Percentiles rank a stretch among this genome's conserved stretches.
phyloP scores from a whole-genome alignment of 1,284 basidiomycete genomes.

The Tremellales sp. region DNA sequence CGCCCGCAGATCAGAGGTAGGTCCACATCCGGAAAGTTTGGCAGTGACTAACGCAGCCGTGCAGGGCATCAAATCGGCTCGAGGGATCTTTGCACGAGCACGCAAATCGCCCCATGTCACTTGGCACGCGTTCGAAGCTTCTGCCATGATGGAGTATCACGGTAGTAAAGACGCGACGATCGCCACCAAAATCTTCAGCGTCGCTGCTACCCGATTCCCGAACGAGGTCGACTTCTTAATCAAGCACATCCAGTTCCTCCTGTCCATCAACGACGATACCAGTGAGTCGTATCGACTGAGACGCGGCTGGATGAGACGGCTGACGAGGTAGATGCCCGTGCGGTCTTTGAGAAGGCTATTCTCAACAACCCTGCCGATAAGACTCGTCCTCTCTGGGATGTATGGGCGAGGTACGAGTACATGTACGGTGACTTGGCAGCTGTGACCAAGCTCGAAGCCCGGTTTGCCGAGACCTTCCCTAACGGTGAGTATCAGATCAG shows the following conservation, averaged over 20 bases:
- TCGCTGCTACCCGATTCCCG: slow-evolving; percentile 80
- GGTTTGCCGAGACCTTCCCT: slow-evolving; percentile 82
- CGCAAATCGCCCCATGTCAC: slow-evolving; percentile 77
- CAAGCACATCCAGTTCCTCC: slow-evolving; percentile 86
- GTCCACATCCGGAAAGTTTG: slow-evolving; percentile 20
- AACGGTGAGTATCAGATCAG: slow-evolving; percentile 55
- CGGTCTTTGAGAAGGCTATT: slow-evolving; percentile 81
- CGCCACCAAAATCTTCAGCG: slow-evolving; percentile 88
- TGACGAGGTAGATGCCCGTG: slow-evolving; percentile 71
- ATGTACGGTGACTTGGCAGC: slow-evolving; percentile 89
- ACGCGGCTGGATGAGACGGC: background rate
- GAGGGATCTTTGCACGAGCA: slow-evolving; percentile 77
- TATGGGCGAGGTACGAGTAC: slow-evolving; percentile 94
- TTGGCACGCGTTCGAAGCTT: slow-evolving; percentile 92
- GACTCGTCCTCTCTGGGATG: slow-evolving; percentile 85
- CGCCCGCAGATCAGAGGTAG: slow-evolving; percentile 68
- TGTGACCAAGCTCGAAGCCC: slow-evolving; percentile 79
- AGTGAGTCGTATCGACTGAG: slow-evolving; percentile 65
- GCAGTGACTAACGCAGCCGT: background rate
- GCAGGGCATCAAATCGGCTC: slow-evolving; percentile 67
- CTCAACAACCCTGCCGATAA: slow-evolving; percentile 67
- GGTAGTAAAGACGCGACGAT: slow-evolving; percentile 80
- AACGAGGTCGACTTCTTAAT: slow-evolving; percentile 82
- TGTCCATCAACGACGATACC: slow-evolving; percentile 91
- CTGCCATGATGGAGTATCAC: slow-evolving; percentile 94